Percentiles rank a stretch among this genome's conserved stretches.
Conservation (phyloP, 768 basidiomycete species). For the Tephrocybe sp. region DNA sequence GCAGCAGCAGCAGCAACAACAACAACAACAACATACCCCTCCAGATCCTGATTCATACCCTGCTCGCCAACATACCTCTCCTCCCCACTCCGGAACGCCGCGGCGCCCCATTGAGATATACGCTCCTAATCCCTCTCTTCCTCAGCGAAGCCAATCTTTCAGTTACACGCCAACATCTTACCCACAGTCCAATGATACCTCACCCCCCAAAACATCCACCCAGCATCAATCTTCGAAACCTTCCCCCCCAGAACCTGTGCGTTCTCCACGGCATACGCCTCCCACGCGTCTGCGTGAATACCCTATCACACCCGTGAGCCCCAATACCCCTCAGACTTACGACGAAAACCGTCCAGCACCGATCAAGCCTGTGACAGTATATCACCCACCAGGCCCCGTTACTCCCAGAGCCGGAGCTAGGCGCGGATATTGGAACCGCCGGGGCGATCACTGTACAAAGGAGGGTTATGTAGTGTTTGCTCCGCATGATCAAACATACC, state of each 20-base stretch:
- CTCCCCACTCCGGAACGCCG: conserved; percentile 3
- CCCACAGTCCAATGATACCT: no score
- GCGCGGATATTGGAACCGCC: conserved; percentile 70
- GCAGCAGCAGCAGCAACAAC: no score
- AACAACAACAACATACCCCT: conserved; percentile 20
- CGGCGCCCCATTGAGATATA: conserved; percentile 13
- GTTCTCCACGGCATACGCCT: no score
- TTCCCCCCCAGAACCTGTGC: no score
- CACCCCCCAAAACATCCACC: background rate
- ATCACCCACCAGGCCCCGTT: conserved; percentile 1
- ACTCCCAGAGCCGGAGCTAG: conserved; percentile 24
- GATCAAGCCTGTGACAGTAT: conserved; percentile 10
- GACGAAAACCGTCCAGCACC: conserved; percentile 16
- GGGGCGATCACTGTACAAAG: conserved; percentile 67
- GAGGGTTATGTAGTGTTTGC: conserved; percentile 65
- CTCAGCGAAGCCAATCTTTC: conserved; percentile 1
- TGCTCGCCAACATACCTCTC: conserved; percentile 10
- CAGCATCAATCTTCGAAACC: conserved; percentile 8
- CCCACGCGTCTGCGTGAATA: no score
- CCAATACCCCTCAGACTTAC: background rate
- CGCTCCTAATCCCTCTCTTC: background rate
- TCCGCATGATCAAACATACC: conserved; percentile 54
- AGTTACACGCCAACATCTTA: background rate
- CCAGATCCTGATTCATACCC: conserved; percentile 14
- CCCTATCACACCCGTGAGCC: background rate